These are phyloP conservation scores for Coemansia sp. DNA, from an alignment of 371 early-diverging fungal genomes.

Conservation along the genomic window DNA sequence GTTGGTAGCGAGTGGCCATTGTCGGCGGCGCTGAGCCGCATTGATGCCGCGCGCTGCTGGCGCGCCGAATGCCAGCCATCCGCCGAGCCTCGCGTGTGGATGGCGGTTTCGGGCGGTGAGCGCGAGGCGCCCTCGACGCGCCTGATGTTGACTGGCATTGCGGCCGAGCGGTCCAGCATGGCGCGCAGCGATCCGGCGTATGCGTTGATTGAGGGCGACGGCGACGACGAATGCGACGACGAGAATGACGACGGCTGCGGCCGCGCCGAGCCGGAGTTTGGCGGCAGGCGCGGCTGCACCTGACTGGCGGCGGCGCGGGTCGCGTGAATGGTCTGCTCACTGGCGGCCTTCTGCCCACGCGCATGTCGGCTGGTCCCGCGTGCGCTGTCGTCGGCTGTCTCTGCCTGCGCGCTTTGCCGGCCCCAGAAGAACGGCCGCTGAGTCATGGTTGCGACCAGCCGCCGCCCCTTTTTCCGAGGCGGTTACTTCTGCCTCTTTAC, in stretches of 20 bases:
- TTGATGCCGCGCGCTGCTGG: background rate
- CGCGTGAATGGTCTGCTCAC: background rate
- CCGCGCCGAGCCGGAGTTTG: conserved; percentile 21
- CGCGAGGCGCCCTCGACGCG: conserved; percentile 13
- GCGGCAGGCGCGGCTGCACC: conserved; percentile 16
- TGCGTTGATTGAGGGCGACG: conserved; percentile 38
- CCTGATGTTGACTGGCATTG: conserved; percentile 37
- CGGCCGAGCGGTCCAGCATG: conserved; percentile 10
- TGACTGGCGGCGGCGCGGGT: background rate
- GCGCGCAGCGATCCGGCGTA: conserved; percentile 32
- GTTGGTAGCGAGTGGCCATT: conserved; percentile 1
- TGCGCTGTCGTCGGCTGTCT: background rate
- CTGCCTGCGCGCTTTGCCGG: conserved; percentile 19
- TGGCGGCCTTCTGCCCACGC: background rate
- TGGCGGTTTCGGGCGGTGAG: too few relatives aligned
- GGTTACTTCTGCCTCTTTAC: too few relatives aligned
- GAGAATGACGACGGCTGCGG: conserved; percentile 23
- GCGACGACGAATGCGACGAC: conserved; percentile 29
- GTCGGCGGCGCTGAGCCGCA: background rate
- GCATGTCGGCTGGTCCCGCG: background rate
- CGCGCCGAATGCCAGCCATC: background rate
- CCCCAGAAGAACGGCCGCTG: conserved; percentile 37
- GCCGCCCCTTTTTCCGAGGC: too few relatives aligned
- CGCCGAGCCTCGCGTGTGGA: background rate
- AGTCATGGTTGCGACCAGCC: conserved; percentile 15